These are phyloP conservation scores for Arachnomyces sp. DNA, from an alignment of 2,329 filamentous ascomycete species.

Conservation along the genomic window DNA sequence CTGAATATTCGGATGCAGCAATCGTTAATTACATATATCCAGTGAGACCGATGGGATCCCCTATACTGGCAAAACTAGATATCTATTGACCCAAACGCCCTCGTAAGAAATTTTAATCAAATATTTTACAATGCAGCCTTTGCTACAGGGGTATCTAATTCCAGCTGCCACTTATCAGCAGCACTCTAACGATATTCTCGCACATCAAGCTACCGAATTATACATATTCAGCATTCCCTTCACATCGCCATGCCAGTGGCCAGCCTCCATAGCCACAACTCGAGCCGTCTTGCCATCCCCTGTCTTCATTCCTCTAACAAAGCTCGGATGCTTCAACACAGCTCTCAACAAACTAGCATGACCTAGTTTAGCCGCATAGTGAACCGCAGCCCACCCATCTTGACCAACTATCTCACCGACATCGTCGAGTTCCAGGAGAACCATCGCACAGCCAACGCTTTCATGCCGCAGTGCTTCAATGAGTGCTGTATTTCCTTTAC, in stretches of 20 bases:
- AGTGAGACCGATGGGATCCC: no score
- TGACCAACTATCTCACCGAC: constrained; percentile 13
- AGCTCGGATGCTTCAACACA: constrained; percentile 9
- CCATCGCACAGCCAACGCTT: constrained; percentile 7
- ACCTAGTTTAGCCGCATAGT: constrained; percentile 13
- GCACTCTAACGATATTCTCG: no score
- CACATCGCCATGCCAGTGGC: constrained; percentile 9
- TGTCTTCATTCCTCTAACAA: constrained; percentile 9
- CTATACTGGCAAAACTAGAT: no score
- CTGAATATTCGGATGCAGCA: no score
- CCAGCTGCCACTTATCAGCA: no score
- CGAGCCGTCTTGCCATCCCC: constrained; percentile 11
- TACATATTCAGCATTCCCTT: constrained; percentile 9
- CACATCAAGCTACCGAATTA: no score
- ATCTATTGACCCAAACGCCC: no score
- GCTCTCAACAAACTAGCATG: constrained; percentile 7
- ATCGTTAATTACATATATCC: no score
- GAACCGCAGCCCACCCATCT: constrained; percentile 11
- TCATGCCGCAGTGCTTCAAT: constrained; percentile 11
- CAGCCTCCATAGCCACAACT: constrained; percentile 12
- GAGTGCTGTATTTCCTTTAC: constrained; percentile 11
- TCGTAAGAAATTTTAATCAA: no score
- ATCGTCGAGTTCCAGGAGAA: constrained; percentile 7
- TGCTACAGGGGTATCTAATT: no score
- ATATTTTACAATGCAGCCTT: no score